Conservation (phyloP, 805 yeast genomes). For the Brettanomyces anomalus region DNA sequence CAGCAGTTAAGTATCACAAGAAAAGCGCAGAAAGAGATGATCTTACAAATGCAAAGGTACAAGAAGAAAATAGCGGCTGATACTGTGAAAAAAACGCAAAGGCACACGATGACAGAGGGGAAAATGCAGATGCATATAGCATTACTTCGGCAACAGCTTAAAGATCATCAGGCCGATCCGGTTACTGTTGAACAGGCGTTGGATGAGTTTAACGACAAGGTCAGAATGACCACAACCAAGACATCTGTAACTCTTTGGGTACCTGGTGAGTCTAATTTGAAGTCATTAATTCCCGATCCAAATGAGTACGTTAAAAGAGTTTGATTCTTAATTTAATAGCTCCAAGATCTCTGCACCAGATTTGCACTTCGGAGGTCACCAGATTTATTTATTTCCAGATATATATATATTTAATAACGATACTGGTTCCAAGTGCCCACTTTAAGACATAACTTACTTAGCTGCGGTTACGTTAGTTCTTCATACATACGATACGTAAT, state of each 20-base stretch:
- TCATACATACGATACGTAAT: too few relatives aligned
- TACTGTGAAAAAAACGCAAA: conserved; percentile 42
- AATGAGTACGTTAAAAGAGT: conserved; percentile 47
- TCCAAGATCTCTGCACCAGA: background rate
- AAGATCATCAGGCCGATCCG: conserved; percentile 51
- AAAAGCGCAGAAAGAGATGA: conserved; percentile 27
- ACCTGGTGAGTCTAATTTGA: conserved; percentile 41
- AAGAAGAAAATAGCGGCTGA: conserved; percentile 44
- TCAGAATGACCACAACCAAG: conserved; percentile 48
- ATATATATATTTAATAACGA: background rate
- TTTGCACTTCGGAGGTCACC: too few relatives aligned
- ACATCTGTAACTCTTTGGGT: conserved; percentile 55
- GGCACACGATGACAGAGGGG: conserved; percentile 37
- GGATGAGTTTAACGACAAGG: conserved; percentile 46
- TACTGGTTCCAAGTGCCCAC: too few relatives aligned
- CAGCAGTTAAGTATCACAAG: conserved; percentile 16
- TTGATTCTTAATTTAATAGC: background rate
- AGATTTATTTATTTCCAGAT: background rate
- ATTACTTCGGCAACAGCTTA: conserved; percentile 49
- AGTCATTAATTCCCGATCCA: conserved; percentile 45
- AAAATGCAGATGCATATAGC: conserved; percentile 65
- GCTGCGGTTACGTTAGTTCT: too few relatives aligned
- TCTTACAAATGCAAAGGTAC: conserved; percentile 40
- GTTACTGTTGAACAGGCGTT: conserved; percentile 43
- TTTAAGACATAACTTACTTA: too few relatives aligned